Evolutionary conservation across 805 yeast species (phyloP).

Genomic region (Metschnikowia anglica): DNA sequence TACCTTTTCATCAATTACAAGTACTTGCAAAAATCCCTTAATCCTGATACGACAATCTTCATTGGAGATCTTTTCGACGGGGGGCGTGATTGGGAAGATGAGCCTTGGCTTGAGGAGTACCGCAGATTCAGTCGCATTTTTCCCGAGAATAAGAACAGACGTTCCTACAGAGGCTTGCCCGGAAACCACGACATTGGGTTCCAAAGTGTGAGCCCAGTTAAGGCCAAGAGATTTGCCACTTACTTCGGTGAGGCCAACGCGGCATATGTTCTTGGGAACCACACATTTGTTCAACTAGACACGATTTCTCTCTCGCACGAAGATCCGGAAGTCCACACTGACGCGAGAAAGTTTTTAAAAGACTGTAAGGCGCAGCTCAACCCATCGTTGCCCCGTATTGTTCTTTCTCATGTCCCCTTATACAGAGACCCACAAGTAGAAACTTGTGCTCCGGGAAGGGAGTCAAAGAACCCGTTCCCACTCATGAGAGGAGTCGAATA

Average conservation of each 20-base stretch:
- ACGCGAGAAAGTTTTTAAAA: conserved; percentile 55
- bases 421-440: conserved; percentile 63
- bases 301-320: conserved; percentile 75
- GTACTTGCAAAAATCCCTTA: conserved; percentile 52
- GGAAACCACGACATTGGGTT: conserved; percentile 98
- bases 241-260: conserved; percentile 73
- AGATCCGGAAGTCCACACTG: conserved; percentile 43
- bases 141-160: conserved; percentile 49
- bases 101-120: conserved; percentile 68
- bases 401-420: conserved; percentile 87
- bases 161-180: conserved; percentile 49
- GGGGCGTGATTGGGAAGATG: conserved; percentile 81
- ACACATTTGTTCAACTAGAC: conserved; percentile 72
- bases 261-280: conserved; percentile 59
- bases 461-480: conserved; percentile 63
- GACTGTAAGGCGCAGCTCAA: conserved; percentile 24
- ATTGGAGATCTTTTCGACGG: conserved; percentile 95
- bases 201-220: conserved; percentile 63
- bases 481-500: conserved; percentile 76
- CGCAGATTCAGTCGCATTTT: conserved; percentile 67
- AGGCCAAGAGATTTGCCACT: conserved; percentile 61
- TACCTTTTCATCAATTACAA: conserved; percentile 77
- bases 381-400: conserved; percentile 54
- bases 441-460: conserved; percentile 76
- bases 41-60: conserved; percentile 76